Evolutionary conservation across 2,329 filamentous ascomycete genomes (phyloP), one percentile per base, ranked within the genome.

Genomic region (Zalaria obscura): DNA sequence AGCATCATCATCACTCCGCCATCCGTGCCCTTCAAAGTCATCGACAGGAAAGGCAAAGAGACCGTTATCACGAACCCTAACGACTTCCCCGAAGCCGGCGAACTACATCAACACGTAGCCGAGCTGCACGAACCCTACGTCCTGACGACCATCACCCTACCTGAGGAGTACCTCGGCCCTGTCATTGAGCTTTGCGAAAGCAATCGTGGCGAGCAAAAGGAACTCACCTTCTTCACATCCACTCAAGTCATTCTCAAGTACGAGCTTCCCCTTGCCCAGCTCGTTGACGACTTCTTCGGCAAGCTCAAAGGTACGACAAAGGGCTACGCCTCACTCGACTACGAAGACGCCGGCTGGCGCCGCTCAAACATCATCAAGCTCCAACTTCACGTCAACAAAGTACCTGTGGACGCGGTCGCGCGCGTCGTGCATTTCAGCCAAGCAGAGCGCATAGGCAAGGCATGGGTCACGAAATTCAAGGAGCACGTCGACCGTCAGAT

Each of bases 1-100:
- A 91, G 79, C 54, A 87, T 98, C 56, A 95, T 98, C 62, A 91
- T 98, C 57, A 98, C 91, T 0, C 89, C 93, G 32, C 91, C 91
- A 0, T 89, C 85, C 0, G 91, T 98, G 8, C 88, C 91, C 3
- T 93, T 89, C 53, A 93, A 88, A 59, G 73, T 96, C 5, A 61
- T 84, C 6, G 91, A 80, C 72, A 72, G 68, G 36, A 76, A 88
- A 54, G 87, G 87, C n/a, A 75, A 65, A 2, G 83, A 91, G 55
- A 72, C 75, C 28, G 72, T 93, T 44, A 77, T 95, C 48, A 80
- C 83, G 44, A 96, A 91, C 53, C 89, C 91, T 0, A 80, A 84
- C 35, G 72, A 86, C 38, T 98, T 96, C 53, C 91, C 91, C 0
- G 85, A 93, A 36, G 74, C 78, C 8, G 76, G 80, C 40, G 58